Percentiles rank a stretch among this genome's conserved stretches.
Conservation (phyloP, 192 early-diverging fungal species). For the Radiomyces spectabilis region DNA sequence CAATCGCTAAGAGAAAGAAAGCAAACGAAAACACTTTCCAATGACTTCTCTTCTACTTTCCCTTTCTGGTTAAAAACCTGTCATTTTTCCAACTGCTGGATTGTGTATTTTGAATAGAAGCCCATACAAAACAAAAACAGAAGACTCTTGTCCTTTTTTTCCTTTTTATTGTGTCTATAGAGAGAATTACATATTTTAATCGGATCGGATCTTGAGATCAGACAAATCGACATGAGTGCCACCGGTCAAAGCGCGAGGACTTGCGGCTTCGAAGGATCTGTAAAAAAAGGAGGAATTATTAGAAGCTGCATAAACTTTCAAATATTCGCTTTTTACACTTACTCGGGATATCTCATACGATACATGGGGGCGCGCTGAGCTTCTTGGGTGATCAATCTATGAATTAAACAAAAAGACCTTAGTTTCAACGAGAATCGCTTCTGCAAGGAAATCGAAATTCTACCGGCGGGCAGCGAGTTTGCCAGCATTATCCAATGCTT, state of each 20-base stretch:
- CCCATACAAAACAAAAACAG: no score
- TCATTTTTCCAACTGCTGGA: no score
- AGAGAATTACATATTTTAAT: no score
- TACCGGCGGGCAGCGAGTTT: conserved; percentile 12
- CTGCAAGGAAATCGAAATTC: background rate
- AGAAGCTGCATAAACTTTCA: background rate
- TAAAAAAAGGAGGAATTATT: background rate
- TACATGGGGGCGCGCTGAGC: conserved; percentile 21
- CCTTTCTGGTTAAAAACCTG: no score
- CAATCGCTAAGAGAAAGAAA: no score
- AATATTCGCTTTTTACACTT: conserved; percentile 1
- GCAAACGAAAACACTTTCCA: no score
- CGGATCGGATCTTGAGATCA: conserved; percentile 19
- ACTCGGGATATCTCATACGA: conserved; percentile 29
- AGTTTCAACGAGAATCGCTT: background rate
- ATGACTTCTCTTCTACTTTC: no score
- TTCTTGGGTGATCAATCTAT: conserved; percentile 23
- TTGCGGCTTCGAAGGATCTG: conserved; percentile 24
- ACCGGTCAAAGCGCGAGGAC: conserved; percentile 13
- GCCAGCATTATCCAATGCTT: conserved; percentile 5
- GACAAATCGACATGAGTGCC: conserved; percentile 17
- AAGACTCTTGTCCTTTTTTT: no score
- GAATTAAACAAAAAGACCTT: background rate
- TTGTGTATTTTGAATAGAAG: no score
- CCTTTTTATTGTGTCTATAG: no score